These are phyloP conservation scores for Symbiodinium pilosum DNA, from an alignment of 73 alveolate genomes.

Conservation along the genomic window DNA sequence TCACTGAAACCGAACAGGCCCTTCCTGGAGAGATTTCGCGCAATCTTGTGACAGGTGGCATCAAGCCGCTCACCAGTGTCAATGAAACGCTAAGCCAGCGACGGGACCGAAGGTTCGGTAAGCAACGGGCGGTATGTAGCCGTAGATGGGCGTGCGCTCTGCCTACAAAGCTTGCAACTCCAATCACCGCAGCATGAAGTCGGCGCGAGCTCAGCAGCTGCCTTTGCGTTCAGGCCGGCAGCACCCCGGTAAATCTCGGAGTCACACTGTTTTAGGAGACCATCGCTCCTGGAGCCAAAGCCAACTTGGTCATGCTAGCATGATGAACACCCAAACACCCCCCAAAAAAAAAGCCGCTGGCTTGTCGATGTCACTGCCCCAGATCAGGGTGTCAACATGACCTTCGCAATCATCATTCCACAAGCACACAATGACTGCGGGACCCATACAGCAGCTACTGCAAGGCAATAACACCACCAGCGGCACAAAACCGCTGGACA, in stretches of 20 bases:
- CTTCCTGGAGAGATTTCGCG: not conserved
- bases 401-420: too few relatives aligned
- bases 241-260: constrained; percentile 42
- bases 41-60: too few relatives aligned
- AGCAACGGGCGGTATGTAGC: constrained; percentile 29
- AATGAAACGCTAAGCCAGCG: not conserved
- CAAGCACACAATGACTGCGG: too few relatives aligned
- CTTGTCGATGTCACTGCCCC: constrained; percentile 76
- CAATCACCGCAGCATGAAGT: too few relatives aligned
- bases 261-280: not conserved
- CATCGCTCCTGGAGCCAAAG: constrained; percentile 8
- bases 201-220: not conserved
- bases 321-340: too few relatives aligned
- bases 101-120: constrained; percentile 41
- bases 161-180: constrained; percentile 36
- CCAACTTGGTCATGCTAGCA: too few relatives aligned
- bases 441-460: too few relatives aligned
- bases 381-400: constrained; percentile 74
- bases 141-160: constrained; percentile 83
- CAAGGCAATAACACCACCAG: too few relatives aligned
- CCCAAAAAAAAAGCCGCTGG: not conserved
- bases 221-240: constrained; percentile 57
- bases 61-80: not conserved
- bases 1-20: constrained; percentile 8
- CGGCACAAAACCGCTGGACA: too few relatives aligned